Evolutionary conservation across 106 monocot species (phyloP), one percentile per base, ranked within the genome.

Genomic region (Dendrobium chrysotoxum): DNA sequence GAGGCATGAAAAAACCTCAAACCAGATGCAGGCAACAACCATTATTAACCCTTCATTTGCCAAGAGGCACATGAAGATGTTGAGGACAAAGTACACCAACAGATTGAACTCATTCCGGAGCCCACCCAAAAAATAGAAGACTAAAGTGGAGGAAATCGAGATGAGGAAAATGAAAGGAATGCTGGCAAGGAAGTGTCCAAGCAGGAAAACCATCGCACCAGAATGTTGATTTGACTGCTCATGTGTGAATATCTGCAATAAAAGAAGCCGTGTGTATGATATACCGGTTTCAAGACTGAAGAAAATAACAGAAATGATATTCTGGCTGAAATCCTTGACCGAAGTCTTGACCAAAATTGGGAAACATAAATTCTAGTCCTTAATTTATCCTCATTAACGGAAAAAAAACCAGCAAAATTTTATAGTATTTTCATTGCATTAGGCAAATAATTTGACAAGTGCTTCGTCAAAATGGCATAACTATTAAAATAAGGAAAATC

Each of bases 11-110:
- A 91, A 95, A 7, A 83, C 85, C 67, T 95, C 89, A 16, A 91
- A 88, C 84, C 88, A 95, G 25, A 91, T 82, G 55, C 85, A 95
- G 28, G 95, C 82, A 65, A 91, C 83, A 72, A 91, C 74, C 91
- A 92, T 93, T 85, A 99, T 84, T 30, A 99, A 84, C 6, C 92
- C 92, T 80, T 99, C 98, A 79, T 91, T 99, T 75, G 90, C 98
- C 72, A 99, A 80, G 28, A 99, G 88, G 72, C 89, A 91, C 86
- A 86, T 86, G 86, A 99, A 95, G 54, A 95, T 84, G 78, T 95
- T 99, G 40, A 99, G 47, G 72, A 95, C 80, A 74, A 99, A 99
- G 75, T 99, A 99, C 91, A 91, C 93, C 79, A 99, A 75, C 80
- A 95, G 81, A 90, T 89, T 91, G 83, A 99, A 95, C 86, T 99